phyloP scores from a whole-genome alignment of 306 rosid genomes.

The Cucumis cinereus region DNA sequence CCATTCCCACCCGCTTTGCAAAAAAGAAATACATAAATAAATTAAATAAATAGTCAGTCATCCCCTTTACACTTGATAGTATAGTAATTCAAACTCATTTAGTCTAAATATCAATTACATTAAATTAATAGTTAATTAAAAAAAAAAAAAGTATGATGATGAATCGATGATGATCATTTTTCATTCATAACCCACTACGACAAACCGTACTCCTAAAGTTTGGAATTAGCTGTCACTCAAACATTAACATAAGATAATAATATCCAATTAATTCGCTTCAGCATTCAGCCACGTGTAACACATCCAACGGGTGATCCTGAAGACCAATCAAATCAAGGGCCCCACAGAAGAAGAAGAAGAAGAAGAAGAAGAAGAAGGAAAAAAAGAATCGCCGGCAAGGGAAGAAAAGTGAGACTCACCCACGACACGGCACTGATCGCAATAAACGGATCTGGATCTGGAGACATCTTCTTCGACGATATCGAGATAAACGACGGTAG shows the following conservation, averaged over 20 bases:
- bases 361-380: neutral
- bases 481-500: slow-evolving; percentile 62
- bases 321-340: neutral
- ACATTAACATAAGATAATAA: neutral
- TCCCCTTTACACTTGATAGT: neutral
- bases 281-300: neutral
- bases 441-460: slow-evolving; percentile 74
- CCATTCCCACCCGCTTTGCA: neutral
- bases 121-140: neutral
- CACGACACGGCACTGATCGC: slow-evolving; percentile 97
- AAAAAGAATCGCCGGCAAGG: neutral
- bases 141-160: neutral
- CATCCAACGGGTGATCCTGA: neutral
- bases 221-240: neutral
- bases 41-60: neutral
- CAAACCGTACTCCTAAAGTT: neutral
- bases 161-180: neutral
- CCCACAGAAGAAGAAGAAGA: neutral
- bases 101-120: no score
- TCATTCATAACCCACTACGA: neutral
- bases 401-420: slow-evolving; percentile 46
- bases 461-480: slow-evolving; percentile 86
- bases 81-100: neutral
- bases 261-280: neutral
- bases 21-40: neutral